Evolutionary conservation across 345 rosid genomes (phyloP), one percentile per base, ranked within the genome.

Genomic region (Acer negundo): DNA sequence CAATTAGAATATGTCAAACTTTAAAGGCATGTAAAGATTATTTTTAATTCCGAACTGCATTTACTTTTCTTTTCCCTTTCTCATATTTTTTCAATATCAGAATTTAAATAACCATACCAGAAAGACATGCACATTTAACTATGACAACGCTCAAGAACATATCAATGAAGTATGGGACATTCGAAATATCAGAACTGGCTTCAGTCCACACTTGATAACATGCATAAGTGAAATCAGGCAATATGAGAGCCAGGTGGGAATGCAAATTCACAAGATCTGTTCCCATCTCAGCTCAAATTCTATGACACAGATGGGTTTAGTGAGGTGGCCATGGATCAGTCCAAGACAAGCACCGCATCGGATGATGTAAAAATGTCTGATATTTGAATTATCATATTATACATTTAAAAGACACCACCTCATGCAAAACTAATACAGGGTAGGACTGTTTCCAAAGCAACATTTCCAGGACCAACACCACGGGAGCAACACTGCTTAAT

Each of bases 1-100:
- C 11, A 12, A 65, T 53, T 38, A 23, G 20, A 20, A 72, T 26
- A 72, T 55, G 65, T 55, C 35, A 66, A 67, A 59, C 68, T 55
- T 69, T 62, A 24, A 61, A 42, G 44, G 38, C 15, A 75, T 22
- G 59, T 35, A 53, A 6, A 10, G n/a, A 42, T 47, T 20, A 28
- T n/a, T 46, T 22, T 42, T 6, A 63, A 47, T 24, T 20, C 64
- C 8, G 4, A 55, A 53, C 23, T 72, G 26, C 4, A 72, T 62
- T 24, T 10, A 17, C 12, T 24, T 44, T 47, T 46, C 42, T 44
- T 44, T 62, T 40, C 10, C 35, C 31, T 20, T 38, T 56, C 38
- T 40, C 26, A 20, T 19, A 28, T 58, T 58, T 15, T 59, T 42
- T 44, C 44, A 7, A 23, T 8, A 73, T 73, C 23, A 62, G 56